Base-by-base conservation (phyloP, 1,284 basidiomycete genomes). In the Rhodotorula sp. region DNA sequence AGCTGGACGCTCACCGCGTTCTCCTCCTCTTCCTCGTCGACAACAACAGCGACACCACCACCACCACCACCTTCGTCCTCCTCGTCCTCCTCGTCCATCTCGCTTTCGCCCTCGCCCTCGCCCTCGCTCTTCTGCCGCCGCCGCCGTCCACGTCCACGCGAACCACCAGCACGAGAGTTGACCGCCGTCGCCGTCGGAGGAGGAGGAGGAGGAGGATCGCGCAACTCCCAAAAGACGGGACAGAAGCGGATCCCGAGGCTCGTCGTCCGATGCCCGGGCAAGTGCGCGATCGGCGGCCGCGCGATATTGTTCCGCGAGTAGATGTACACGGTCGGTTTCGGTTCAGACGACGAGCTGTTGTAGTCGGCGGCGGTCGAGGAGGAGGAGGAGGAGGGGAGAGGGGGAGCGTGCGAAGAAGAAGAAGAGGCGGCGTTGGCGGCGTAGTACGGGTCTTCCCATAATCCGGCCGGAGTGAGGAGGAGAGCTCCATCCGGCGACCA, bases 401-500 rank as follows among this genome's bases (percentile, higher is more conserved):
- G 20, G 7, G 49, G 49, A 18, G 49, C 70, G 39, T 73, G 69
- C 39, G 66, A 64, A 2, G 8, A 21, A 20, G 16, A 7, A 18
- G 39, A 23, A 23, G 64, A 59, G 8, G 69, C 7, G 43, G 60
- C 20, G 16, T 51, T 59, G 12, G 26, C 26, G 21, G 62, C 56
- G 0, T 70, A 86, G 57, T 89, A 86, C 20, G 91, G 91, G 81
- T 96, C 93, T 80, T 97, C 93, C 79, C 97, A 97, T 79, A 97
- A 91, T 1, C 97, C 96, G 2, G 95, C 95, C 0, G 97, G 96
- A 0, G 97, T 98, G 75, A 97, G 85, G 29, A 99, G 85, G 62
- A 99, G 84, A 15, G 89, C 91, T 1, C 97, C 96, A 80, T 99
- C 96, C 3, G 96, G 92, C 70, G 93, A 95, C 83, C 97, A 99